Percentiles rank a stretch among this genome's conserved stretches.
These are phyloP conservation scores for Davidsoniella virescens DNA, from an alignment of 2,329 filamentous ascomycete species.

Conservation along the genomic window DNA sequence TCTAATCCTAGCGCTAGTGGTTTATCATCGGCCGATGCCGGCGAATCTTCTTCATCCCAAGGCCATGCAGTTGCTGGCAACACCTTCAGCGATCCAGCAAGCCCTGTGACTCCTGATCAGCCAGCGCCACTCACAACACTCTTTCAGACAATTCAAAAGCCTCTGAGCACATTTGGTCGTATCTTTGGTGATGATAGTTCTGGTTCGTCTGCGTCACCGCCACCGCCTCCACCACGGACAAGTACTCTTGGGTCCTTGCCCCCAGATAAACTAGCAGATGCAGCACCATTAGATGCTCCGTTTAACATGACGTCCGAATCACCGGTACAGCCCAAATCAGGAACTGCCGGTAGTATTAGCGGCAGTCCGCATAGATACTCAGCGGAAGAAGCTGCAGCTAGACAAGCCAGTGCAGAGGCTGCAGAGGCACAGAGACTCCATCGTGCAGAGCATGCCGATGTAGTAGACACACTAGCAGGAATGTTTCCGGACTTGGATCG, in stretches of 20 bases:
- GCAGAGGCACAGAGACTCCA: slow-evolving; percentile 77
- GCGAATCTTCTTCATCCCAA: slow-evolving; percentile 1
- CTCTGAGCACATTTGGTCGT: slow-evolving; percentile 77
- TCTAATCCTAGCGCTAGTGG: slow-evolving; percentile 25
- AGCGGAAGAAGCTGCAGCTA: slow-evolving; percentile 74
- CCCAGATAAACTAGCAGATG: neutral
- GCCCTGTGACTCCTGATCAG: slow-evolving; percentile 5
- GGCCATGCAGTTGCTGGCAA: neutral
- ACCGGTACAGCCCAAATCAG: slow-evolving; percentile 22
- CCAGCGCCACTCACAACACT: slow-evolving; percentile 24
- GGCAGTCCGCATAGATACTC: slow-evolving; percentile 21
- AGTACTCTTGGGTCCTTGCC: slow-evolving; percentile 20
- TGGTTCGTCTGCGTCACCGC: slow-evolving; percentile 18
- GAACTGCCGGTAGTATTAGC: slow-evolving; percentile 18
- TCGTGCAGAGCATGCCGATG: slow-evolving; percentile 68
- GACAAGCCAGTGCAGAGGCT: slow-evolving; percentile 77
- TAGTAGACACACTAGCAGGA: slow-evolving; percentile 82
- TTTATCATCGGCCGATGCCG: slow-evolving; percentile 1
- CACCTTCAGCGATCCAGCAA: neutral
- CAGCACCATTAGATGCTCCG: slow-evolving; percentile 2
- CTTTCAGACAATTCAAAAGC: slow-evolving; percentile 77
- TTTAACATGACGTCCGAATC: neutral
- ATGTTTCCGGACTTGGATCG: slow-evolving; percentile 96
- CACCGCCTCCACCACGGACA: slow-evolving; percentile 10
- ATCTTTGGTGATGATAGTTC: slow-evolving; percentile 63